A percentile compares a stretch with the other conserved stretches of the same genome.
Evolutionary conservation across 1,139 yeast genomes (phyloP).

Genomic region (Pneumocystis sp.): DNA sequence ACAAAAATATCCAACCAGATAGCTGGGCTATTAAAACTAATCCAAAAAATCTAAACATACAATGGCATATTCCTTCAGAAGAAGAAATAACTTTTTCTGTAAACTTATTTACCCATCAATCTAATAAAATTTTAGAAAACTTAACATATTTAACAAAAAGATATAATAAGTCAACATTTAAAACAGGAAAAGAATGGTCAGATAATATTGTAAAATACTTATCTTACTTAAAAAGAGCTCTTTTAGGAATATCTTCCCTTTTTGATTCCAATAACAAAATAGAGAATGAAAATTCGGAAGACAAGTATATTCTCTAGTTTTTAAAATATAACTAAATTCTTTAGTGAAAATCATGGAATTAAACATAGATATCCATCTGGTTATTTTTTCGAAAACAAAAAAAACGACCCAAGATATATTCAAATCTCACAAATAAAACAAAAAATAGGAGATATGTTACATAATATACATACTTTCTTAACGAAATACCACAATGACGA

Average conservation of each 20-base stretch:
- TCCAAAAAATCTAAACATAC: conserved; percentile 37
- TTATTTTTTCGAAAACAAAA: conserved; percentile 41
- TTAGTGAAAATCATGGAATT: conserved; percentile 11
- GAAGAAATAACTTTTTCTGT: conserved; percentile 44
- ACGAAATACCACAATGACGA: conserved; percentile 44
- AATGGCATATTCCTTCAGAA: conserved; percentile 61
- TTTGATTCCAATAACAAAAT: conserved; percentile 7
- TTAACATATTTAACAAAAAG: conserved; percentile 9
- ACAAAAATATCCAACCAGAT: conserved; percentile 8
- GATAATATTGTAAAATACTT: conserved; percentile 7
- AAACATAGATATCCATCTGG: conserved; percentile 28
- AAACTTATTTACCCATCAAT: conserved; percentile 31
- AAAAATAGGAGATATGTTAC: conserved; percentile 53
- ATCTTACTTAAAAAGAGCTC: conserved; percentile 5
- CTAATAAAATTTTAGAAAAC: conserved; percentile 10
- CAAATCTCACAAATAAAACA: conserved; percentile 49
- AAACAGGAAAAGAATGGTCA: conserved; percentile 8
- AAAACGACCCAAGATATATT: conserved; percentile 38
- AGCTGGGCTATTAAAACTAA: conserved; percentile 17
- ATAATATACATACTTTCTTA: conserved; percentile 40
- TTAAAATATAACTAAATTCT: conserved; percentile 20
- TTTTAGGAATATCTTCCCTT: conserved; percentile 15
- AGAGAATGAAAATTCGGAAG: not conserved
- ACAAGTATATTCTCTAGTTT: conserved; percentile 19
- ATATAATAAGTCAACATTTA: not conserved